Base-by-base conservation (phyloP, 2,329 filamentous ascomycete species). In the Monascus ruber region DNA sequence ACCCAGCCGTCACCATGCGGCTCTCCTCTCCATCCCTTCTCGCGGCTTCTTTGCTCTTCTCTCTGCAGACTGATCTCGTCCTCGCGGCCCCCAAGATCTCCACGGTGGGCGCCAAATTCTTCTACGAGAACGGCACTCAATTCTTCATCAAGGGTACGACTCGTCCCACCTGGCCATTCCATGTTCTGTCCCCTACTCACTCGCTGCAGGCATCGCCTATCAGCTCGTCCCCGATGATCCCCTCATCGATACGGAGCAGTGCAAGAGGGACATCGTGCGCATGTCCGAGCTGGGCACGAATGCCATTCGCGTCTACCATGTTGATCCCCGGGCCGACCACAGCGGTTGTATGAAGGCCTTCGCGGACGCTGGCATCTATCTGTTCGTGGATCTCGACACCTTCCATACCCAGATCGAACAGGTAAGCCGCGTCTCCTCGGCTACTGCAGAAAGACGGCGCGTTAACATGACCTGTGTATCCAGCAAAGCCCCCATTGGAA, bases 281-380 rank as follows among this genome's bases (percentile, higher is more conserved):
- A 93, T 94, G 83, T 74, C 84, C 59, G 76, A 79, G 11, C 69
- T 94, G 39, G 85, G 85, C 45, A 77, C 83, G 57, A 94, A 94
- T 59, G 73, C 82, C 26, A 86, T 94, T 53, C 84, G 87, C 41
- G 83, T 91, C 42, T 94, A 94, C 63, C 85, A 94, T 55, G 85
- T 94, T 44, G 81, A 93, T 52, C 67, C 83, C 2, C 59, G 64
- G 2, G 76, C 66, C 27, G 69, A 89, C 57, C 88, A 94, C 61
- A 71, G 75, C 42, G 80, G 72, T 17, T 94, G 86, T 66, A 93
- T 94, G 85, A 71, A 71, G 39, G 80, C 79, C 1, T 85, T 94
- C 57, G 78, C 76, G 8, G 77, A 86, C 51, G 82, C 78, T 33
- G 84, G 84, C 41, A 89, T 94, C 58, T 93, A 94, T 58, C 64